Evolutionary conservation across 140 eudicot species (phyloP).

Genomic region (Flaveria floridana): DNA sequence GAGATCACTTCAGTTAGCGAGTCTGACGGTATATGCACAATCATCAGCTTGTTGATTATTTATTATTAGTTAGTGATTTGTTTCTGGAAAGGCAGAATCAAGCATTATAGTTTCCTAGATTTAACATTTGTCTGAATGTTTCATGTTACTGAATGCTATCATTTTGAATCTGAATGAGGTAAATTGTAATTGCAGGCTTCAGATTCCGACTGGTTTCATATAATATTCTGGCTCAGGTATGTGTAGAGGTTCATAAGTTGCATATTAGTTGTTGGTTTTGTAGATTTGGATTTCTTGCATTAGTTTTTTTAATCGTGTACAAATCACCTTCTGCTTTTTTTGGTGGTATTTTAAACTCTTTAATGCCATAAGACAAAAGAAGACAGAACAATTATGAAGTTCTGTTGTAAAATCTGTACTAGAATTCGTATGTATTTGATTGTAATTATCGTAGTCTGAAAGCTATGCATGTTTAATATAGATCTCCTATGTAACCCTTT

Average conservation of each 20-base stretch:
- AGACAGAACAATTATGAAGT: too few species aligned
- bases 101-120: neutral
- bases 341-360: too few species aligned
- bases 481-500: neutral
- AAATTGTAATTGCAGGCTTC: slow-evolving; percentile 49
- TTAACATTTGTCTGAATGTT: neutral
- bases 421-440: neutral
- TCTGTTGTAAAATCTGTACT: neutral
- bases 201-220: slow-evolving; percentile 78
- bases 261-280: neutral
- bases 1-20: slow-evolving; percentile 55
- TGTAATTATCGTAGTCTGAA: neutral
- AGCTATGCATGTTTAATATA: neutral
- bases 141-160: neutral
- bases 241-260: slow-evolving; percentile 12
- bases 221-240: slow-evolving; percentile 92
- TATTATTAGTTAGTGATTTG: neutral
- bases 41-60: neutral
- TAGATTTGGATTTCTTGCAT: too few species aligned
- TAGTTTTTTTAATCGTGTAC: too few species aligned
- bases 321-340: too few species aligned
- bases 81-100: slow-evolving; percentile 15
- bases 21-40: slow-evolving; percentile 49
- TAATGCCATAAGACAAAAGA: too few species aligned
- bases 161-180: neutral